phyloP scores from a whole-genome alignment of 1,139 yeast genomes.

The Scheffersomyces quercinus region DNA sequence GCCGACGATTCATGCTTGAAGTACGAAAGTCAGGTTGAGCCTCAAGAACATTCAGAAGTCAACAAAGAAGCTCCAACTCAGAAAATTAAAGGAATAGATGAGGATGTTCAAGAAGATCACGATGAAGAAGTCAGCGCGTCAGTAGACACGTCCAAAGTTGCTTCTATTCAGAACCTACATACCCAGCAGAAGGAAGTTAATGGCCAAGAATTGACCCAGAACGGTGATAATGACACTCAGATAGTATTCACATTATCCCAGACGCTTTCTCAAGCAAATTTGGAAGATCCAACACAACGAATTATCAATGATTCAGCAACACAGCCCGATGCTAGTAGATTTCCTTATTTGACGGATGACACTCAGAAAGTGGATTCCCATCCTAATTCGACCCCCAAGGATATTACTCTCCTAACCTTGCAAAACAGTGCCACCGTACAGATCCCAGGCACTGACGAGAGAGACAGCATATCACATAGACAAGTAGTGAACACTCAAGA shows the following conservation, averaged over 20 bases:
- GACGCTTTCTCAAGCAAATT: too few species aligned
- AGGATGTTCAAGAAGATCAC: background rate
- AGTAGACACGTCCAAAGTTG: background rate
- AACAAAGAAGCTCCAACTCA: background rate
- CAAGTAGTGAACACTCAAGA: constrained; percentile 19
- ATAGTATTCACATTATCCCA: too few species aligned
- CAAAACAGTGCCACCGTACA: background rate
- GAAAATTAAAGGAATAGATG: background rate
- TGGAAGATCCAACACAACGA: too few species aligned
- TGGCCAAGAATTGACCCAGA: background rate
- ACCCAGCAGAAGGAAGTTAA: background rate
- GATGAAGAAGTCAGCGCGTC: background rate
- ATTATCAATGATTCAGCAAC: background rate
- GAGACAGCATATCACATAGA: constrained; percentile 10
- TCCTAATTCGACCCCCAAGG: background rate
- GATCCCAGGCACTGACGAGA: background rate
- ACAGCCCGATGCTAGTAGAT: background rate
- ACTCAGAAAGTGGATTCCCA: background rate
- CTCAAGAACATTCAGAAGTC: background rate
- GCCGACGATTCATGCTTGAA: background rate
- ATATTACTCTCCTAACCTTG: background rate
- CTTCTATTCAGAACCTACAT: background rate
- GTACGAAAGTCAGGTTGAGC: background rate
- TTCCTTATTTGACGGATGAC: background rate
- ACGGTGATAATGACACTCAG: background rate